These are phyloP conservation scores for Monosporascus ibericus DNA, from an alignment of 2,329 filamentous ascomycete genomes.

Conservation along the genomic window DNA sequence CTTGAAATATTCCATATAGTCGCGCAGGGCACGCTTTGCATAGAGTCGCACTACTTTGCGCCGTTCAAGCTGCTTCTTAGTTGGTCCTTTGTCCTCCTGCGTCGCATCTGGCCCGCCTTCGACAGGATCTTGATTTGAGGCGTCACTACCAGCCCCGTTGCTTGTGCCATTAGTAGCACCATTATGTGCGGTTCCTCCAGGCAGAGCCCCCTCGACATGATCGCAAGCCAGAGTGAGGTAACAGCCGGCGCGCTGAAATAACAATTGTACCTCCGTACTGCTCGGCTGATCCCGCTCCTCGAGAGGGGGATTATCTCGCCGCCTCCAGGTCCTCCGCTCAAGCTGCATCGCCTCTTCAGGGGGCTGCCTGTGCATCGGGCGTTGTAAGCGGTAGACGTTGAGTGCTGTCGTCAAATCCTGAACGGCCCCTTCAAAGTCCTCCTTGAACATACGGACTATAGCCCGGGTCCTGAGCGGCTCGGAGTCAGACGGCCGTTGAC, in stretches of 20 bases:
- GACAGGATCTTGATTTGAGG: conserved; percentile 2
- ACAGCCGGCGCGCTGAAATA: conserved; percentile 69
- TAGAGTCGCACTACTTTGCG: conserved; percentile 66
- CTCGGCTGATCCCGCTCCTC: conserved; percentile 55
- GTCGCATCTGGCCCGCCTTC: conserved; percentile 4
- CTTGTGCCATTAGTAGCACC: conserved; percentile 10
- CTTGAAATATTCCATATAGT: conserved; percentile 67
- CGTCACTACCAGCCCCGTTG: conserved; percentile 5
- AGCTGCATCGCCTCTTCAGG: conserved; percentile 45
- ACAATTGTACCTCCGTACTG: conserved; percentile 66
- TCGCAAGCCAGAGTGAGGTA: conserved; percentile 68
- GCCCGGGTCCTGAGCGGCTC: conserved; percentile 68
- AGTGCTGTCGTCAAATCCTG: conserved; percentile 66
- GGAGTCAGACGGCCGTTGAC: conserved; percentile 54
- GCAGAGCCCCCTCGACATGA: conserved; percentile 52
- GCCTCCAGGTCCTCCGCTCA: conserved; percentile 30
- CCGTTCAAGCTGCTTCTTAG: conserved; percentile 41
- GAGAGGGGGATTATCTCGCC: conserved; percentile 24
- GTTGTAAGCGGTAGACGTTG: conserved; percentile 44
- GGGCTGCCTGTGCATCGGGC: conserved; percentile 42
- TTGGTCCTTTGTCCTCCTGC: conserved; percentile 10
- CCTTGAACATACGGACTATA: conserved; percentile 68
- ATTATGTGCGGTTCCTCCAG: conserved; percentile 6
- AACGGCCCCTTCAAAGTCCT: conserved; percentile 63
- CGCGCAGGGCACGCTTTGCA: conserved; percentile 69